Base-by-base conservation (phyloP, 805 yeast species). In the Pichia eremophila region DNA sequence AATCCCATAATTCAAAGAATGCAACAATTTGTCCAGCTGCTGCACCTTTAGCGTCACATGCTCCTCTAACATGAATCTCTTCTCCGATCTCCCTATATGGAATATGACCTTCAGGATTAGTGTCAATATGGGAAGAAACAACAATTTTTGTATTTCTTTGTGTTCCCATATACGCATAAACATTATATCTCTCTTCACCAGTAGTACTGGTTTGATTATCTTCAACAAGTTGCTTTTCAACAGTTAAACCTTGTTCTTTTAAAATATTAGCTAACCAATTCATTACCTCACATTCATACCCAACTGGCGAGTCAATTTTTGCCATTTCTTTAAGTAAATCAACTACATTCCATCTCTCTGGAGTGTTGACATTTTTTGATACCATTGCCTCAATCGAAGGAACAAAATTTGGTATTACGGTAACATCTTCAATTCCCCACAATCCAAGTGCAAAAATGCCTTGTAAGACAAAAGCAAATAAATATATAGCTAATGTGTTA, bases 1-100 rank as follows among this genome's bases (percentile, higher is more conserved):
- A 57, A 2, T 63, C 56, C 8, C 70, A 50, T 36, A 82, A 58
- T 35, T 75, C 73, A 11, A 71, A 58, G 31, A 73, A 70, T 0
- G 85, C 76, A 19, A 69, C 63, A 8, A 79, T 65, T 56, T 80
- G 85, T 0, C 83, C 57, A 0, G 84, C 82, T 11, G 81, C 79
- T 11, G 84, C 76, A 1, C 72, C 85, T 56, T 82, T 82, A 17
- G 84, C 88, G 56, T 82, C 89, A 45, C 74, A 69, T 1, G 82
- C 61, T 2, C 89, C 89, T 44, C 89, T 67, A 22, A 86, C 88
- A 56, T 70, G 74, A 17, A 82, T 77, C 25, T 60, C 60, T 43
- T 73, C 69, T 2, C 77, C 81, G 6, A 27, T 27, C n/a, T 35
- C 39, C 2, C 31, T 29, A 15, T 41, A 41, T 7, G 44, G 37